Evolutionary conservation across 2,329 filamentous ascomycete species (phyloP).

Genomic region (Xylariaceae sp.): DNA sequence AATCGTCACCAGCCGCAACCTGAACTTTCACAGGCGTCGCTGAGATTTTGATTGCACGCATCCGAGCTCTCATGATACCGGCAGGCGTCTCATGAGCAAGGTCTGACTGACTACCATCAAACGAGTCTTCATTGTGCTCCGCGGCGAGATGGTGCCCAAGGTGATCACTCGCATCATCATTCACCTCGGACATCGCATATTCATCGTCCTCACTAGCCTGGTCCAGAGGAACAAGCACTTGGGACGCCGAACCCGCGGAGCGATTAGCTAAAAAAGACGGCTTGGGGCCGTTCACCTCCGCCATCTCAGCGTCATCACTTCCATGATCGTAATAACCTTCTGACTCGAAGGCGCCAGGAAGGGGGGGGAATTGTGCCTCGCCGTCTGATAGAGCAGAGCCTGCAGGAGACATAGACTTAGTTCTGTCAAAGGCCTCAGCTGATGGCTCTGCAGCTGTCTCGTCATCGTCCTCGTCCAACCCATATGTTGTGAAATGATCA

Average conservation of each 20-base stretch:
- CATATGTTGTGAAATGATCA: slow-evolving; percentile 96
- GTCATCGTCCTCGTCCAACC: slow-evolving; percentile 72
- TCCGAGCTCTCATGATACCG: slow-evolving; percentile 57
- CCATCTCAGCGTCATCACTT: slow-evolving; percentile 46
- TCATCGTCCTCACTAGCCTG: slow-evolving; percentile 67
- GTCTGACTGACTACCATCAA: slow-evolving; percentile 44
- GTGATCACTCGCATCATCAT: slow-evolving; percentile 75
- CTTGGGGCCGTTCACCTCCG: slow-evolving; percentile 38
- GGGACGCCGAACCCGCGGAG: slow-evolving; percentile 75
- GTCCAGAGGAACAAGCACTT: slow-evolving; percentile 53
- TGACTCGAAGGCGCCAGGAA: slow-evolving; percentile 78
- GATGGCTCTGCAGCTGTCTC: slow-evolving; percentile 53
- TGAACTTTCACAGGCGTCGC: slow-evolving; percentile 54
- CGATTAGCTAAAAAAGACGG: slow-evolving; percentile 91
- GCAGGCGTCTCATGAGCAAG: slow-evolving; percentile 51
- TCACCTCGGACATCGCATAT: slow-evolving; percentile 68
- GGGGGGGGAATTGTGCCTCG: slow-evolving; percentile 37
- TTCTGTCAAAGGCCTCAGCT: slow-evolving; percentile 17
- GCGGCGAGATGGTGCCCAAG: slow-evolving; percentile 67
- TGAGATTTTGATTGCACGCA: slow-evolving; percentile 58
- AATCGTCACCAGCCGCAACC: slow-evolving; percentile 70
- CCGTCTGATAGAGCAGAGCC: slow-evolving; percentile 42
- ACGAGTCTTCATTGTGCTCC: slow-evolving; percentile 61
- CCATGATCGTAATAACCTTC: slow-evolving; percentile 44
- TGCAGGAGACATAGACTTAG: slow-evolving; percentile 23